Percentiles rank a stretch among this genome's conserved stretches.
Evolutionary conservation across 129 eudicot species (phyloP).

Genomic region (Pulicaria dysenterica): DNA sequence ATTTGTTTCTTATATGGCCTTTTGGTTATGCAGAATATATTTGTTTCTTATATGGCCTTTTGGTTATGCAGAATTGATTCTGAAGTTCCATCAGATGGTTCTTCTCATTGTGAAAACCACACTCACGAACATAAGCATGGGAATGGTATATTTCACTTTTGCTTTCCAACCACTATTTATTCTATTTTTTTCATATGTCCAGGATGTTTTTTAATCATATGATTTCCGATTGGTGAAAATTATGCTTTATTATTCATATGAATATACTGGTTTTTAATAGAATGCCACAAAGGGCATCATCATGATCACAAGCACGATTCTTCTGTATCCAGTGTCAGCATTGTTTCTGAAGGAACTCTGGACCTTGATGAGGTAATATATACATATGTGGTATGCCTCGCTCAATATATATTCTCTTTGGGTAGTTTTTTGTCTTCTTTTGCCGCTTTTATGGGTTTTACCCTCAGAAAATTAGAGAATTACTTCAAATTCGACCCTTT

Average conservation of each 20-base stretch:
- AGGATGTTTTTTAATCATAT: background rate
- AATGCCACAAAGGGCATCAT: constrained; percentile 66
- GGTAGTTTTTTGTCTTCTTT: background rate
- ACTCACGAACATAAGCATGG: constrained; percentile 55
- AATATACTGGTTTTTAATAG: constrained; percentile 30
- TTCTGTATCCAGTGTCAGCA: constrained; percentile 89
- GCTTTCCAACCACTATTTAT: background rate
- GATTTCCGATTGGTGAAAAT: background rate
- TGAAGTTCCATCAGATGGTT: constrained; percentile 56
- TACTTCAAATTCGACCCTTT: background rate
- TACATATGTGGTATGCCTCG: background rate
- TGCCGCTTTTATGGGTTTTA: background rate
- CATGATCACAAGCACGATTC: constrained; percentile 92
- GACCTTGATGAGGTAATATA: constrained; percentile 87
- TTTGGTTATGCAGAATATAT: constrained; percentile 67
- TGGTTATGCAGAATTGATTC: constrained; percentile 77
- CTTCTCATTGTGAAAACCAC: constrained; percentile 59
- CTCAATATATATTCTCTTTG: constrained; percentile 9
- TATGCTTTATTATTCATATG: background rate
- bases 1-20: constrained; percentile 1
- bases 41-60: constrained; percentile 14
- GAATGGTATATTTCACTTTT: constrained; percentile 52
- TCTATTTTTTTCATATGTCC: background rate
- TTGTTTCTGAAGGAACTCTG: constrained; percentile 89
- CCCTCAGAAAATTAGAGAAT: background rate